Conservation (phyloP, 2,329 filamentous ascomycete species). For the Colletotrichum tabaci region DNA sequence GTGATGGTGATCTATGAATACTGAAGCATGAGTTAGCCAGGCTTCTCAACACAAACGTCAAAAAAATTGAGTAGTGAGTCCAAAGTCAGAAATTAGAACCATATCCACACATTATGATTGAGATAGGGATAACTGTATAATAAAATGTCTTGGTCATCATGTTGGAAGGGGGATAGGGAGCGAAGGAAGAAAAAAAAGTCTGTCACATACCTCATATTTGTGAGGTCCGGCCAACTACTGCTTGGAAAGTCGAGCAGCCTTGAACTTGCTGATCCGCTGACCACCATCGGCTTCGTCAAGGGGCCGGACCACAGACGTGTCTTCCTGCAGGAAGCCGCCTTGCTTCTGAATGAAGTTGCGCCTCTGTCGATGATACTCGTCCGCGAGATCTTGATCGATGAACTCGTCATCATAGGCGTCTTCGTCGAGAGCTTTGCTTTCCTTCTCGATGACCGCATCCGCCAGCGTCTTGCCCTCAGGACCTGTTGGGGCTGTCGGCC, state of each 20-base stretch:
- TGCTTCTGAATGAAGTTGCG: constrained; percentile 87
- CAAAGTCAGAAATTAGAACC: constrained; percentile 37
- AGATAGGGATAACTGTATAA: constrained; percentile 41
- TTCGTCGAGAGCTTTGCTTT: constrained; percentile 51
- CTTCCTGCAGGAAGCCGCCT: constrained; percentile 84
- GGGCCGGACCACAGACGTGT: constrained; percentile 76
- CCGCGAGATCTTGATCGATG: constrained; percentile 82
- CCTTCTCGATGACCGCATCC: constrained; percentile 70
- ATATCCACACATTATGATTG: constrained; percentile 38
- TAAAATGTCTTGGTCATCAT: constrained; percentile 39
- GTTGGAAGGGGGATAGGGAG: neutral
- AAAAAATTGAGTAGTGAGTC: neutral
- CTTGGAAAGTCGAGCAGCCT: constrained; percentile 75
- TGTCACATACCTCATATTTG: constrained; percentile 43
- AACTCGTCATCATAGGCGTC: constrained; percentile 69
- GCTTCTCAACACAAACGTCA: neutral
- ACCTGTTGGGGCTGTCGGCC: constrained; percentile 60
- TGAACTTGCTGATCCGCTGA: constrained; percentile 80
- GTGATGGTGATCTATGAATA: neutral
- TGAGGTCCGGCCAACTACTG: constrained; percentile 55
- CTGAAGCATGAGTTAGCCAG: constrained; percentile 16
- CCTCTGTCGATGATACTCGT: constrained; percentile 86
- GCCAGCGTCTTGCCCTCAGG: constrained; percentile 72
- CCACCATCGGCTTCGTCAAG: constrained; percentile 78
- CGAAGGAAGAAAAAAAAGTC: neutral